phyloP scores from a whole-genome alignment of 1,139 yeast species.

The Hemisphaericaspora lyxosophila region DNA sequence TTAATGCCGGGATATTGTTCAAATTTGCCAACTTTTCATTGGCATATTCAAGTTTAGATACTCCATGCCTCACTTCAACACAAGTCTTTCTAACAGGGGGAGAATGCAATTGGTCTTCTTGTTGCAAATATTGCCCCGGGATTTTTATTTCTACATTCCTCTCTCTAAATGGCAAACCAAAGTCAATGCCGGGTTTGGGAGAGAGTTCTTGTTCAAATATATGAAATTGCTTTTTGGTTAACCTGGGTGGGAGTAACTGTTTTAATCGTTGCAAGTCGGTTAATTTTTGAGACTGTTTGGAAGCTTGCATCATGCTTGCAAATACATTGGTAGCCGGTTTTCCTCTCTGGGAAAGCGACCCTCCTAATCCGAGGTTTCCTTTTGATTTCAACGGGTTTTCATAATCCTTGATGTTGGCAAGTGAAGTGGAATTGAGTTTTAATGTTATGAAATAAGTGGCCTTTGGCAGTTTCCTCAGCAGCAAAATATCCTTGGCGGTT shows the following conservation, averaged over 20 bases:
- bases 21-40: slow-evolving; percentile 16
- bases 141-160: not conserved
- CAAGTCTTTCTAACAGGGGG: not conserved
- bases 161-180: not conserved
- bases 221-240: slow-evolving; percentile 22
- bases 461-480: not conserved
- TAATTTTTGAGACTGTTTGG: slow-evolving; percentile 18
- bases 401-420: slow-evolving; percentile 26
- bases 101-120: not conserved
- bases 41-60: slow-evolving; percentile 7
- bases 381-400: slow-evolving; percentile 34
- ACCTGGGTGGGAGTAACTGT: slow-evolving; percentile 21
- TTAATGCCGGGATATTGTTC: slow-evolving; percentile 17
- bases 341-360: not conserved
- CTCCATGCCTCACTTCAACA: not conserved
- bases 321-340: slow-evolving; percentile 15
- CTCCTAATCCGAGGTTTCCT: slow-evolving; percentile 17
- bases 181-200: not conserved
- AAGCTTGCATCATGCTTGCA: slow-evolving; percentile 28
- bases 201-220: slow-evolving; percentile 13
- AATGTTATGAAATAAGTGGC: slow-evolving; percentile 22
- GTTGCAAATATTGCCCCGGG: not conserved
- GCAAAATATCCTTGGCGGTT: slow-evolving; percentile 17
- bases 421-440: slow-evolving; percentile 23
- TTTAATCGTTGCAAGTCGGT: slow-evolving; percentile 25